Base-by-base conservation (phyloP, 371 early-diverging fungal species). In the Apophysomyces ossiformis region DNA sequence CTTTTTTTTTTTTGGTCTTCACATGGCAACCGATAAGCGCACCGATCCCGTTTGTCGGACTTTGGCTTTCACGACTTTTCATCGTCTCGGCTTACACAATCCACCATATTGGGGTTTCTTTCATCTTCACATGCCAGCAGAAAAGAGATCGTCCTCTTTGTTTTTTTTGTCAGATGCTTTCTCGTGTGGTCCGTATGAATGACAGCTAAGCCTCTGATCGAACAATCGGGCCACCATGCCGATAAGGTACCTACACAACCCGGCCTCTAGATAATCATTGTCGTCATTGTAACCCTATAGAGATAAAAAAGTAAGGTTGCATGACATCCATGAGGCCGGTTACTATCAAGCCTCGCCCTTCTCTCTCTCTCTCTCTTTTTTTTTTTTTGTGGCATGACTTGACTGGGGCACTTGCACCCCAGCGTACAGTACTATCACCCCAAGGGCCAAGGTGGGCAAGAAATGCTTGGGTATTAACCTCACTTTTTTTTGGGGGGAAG, bases 151-250 rank as follows among this genome's bases (percentile, higher is more conserved):
- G 54, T 50, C 54, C 54, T 21, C 54, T 4, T 21, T 21, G 16
- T 4, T 21, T 50, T 21, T 50, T 50, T 50, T 50, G 54, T 50
- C 54, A 50, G 54, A 50, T 50, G 54, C 54, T 50, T 50, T 50
- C 54, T 21, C 9, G 21, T n/a, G 9, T 50, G 54, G 13, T n/a
- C 54, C 21, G 35, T 21, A 50, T 26, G 21, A 50, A 50, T 50
- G 54, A 50, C 54, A 50, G 54, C 54, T 50, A 50, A 50, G 54
- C 54, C 54, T n/a, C 54, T 50, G 54, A 50, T 50, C 54, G 54
- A 50, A 50, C 16, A 9, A 50, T 16, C 54, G 54, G 54, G 54
- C 41, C 41, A 21, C 21, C 32, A 16, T 18, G 54, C 54, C 54
- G 54, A 50, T 50, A 50, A 50, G 41, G 41, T 41, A 26, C 41